phyloP scores from a whole-genome alignment of 2,329 filamentous ascomycete species.

The Clonostachys rhizophaga region DNA sequence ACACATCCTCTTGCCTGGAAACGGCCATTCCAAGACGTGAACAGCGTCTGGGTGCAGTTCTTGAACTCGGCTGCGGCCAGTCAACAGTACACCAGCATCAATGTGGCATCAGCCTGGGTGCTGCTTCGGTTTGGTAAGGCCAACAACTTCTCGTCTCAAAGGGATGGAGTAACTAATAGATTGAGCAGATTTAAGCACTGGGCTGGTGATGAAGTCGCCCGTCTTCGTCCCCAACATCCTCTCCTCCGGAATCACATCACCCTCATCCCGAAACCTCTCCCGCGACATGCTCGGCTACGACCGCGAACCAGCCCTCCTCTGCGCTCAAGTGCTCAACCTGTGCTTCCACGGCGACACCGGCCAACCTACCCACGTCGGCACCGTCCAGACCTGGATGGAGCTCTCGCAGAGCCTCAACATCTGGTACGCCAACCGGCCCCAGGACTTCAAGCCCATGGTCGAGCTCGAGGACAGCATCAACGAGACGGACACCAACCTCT shows the following conservation, averaged over 20 bases:
- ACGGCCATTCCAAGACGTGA: not conserved
- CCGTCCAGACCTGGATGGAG: slow-evolving; percentile 18
- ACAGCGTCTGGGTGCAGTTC: not conserved
- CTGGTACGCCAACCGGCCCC: slow-evolving; percentile 23
- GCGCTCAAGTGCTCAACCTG: slow-evolving; percentile 24
- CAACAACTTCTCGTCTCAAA: not conserved
- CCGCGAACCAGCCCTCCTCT: slow-evolving; percentile 20
- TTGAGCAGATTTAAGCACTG: slow-evolving; percentile 15
- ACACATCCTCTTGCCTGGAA: not conserved
- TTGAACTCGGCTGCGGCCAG: not conserved
- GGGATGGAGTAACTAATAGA: not conserved
- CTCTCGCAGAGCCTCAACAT: slow-evolving; percentile 20
- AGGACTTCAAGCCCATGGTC: slow-evolving; percentile 23
- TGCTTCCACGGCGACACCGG: slow-evolving; percentile 10
- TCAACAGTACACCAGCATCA: not conserved
- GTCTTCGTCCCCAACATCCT: slow-evolving; percentile 16
- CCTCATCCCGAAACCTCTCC: slow-evolving; percentile 6
- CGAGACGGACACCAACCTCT: slow-evolving; percentile 15
- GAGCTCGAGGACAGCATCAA: slow-evolving; percentile 14
- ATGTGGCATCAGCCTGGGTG: slow-evolving; percentile 12
- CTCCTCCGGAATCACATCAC: slow-evolving; percentile 8
- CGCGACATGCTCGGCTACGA: slow-evolving; percentile 12
- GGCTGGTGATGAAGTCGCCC: slow-evolving; percentile 15
- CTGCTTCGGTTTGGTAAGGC: slow-evolving; percentile 16
- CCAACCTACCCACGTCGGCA: not conserved